Percentiles rank a stretch among this genome's conserved stretches.
These are phyloP conservation scores for Vararia minispora DNA, from an alignment of 768 basidiomycete species.

Conservation along the genomic window DNA sequence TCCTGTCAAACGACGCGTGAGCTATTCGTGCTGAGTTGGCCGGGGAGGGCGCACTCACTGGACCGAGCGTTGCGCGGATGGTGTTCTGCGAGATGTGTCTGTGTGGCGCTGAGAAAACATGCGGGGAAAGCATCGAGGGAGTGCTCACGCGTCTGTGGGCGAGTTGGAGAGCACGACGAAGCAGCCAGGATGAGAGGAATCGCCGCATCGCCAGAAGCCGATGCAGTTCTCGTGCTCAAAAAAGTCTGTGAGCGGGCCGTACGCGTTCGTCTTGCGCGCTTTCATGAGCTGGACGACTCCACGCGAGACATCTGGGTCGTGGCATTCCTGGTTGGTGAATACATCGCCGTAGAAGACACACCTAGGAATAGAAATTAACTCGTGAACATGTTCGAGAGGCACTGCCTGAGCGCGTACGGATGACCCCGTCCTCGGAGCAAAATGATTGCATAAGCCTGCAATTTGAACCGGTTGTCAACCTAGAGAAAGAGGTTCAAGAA, in stretches of 20 bases:
- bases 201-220: conserved; percentile 65
- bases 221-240: conserved; percentile 49
- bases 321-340: conserved; percentile 62
- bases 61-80: conserved; percentile 58
- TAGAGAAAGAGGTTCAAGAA: conserved; percentile 17
- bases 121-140: background rate
- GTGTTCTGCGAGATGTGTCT: conserved; percentile 25
- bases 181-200: conserved; percentile 44
- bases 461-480: conserved; percentile 64
- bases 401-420: conserved; percentile 61
- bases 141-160: conserved; percentile 3
- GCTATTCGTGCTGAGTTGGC: conserved; percentile 24
- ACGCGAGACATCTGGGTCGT: conserved; percentile 37
- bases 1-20: conserved; percentile 16
- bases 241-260: conserved; percentile 56
- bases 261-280: conserved; percentile 54
- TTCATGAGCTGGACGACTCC: conserved; percentile 45
- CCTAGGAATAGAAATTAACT: conserved; percentile 26
- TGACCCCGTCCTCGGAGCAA: conserved; percentile 59
- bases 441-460: conserved; percentile 75
- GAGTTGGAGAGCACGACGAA: conserved; percentile 62
- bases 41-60: conserved; percentile 28
- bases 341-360: conserved; percentile 86
- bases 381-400: no score
- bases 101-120: background rate